A percentile compares a stretch with the other conserved stretches of the same genome.
These are phyloP conservation scores for Annulohypoxylon bovei DNA, from an alignment of 495 filamentous ascomycete genomes.

Conservation along the genomic window DNA sequence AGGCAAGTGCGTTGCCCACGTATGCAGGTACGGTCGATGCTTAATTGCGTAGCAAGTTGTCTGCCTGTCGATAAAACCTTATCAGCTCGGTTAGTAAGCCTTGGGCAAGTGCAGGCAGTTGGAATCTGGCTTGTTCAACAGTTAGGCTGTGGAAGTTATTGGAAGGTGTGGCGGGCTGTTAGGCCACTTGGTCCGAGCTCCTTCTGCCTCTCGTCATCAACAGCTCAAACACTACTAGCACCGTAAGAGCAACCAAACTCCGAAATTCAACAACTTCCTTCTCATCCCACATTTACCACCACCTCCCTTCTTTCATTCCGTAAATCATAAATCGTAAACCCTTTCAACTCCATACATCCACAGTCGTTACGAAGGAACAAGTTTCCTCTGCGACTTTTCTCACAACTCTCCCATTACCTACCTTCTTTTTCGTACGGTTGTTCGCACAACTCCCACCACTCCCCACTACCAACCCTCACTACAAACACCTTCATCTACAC, in stretches of 20 bases:
- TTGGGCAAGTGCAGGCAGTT: background rate
- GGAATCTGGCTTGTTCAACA: conserved; percentile 43
- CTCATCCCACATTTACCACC: conserved; percentile 18
- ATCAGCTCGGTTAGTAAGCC: background rate
- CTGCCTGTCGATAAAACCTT: conserved; percentile 5
- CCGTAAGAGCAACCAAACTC: conserved; percentile 36
- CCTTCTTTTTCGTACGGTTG: conserved; percentile 10
- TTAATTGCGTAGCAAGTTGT: conserved; percentile 41
- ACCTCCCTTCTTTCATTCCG: conserved; percentile 22
- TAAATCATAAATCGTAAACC: background rate
- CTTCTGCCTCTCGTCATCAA: conserved; percentile 47
- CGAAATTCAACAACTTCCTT: conserved; percentile 29
- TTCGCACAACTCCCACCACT: conserved; percentile 26
- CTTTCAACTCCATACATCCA: conserved; percentile 7
- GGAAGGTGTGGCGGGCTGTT: conserved; percentile 48
- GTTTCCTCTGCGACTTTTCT: conserved; percentile 21
- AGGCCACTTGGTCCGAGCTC: conserved; percentile 47
- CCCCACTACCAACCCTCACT: conserved; percentile 15
- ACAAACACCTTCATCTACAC: conserved; percentile 47
- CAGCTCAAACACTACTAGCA: conserved; percentile 43
- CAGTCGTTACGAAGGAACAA: conserved; percentile 16
- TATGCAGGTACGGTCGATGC: conserved; percentile 38
- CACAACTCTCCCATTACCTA: background rate
- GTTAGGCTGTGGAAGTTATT: conserved; percentile 44
- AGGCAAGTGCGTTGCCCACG: background rate